Base-by-base conservation (phyloP, 179 eudicot genomes). In the Corrigiola litoralis region DNA sequence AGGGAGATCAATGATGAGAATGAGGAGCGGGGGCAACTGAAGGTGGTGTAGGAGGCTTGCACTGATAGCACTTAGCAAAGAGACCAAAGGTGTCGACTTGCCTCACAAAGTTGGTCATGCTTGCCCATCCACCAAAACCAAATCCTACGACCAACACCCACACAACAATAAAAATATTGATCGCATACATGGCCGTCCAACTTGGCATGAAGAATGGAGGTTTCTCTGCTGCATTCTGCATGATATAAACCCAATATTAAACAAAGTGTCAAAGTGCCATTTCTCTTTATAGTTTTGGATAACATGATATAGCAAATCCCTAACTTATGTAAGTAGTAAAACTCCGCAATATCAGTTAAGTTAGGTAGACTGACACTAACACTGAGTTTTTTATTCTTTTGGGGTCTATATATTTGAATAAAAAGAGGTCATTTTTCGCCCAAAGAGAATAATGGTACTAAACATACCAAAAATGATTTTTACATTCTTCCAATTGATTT, bases 81-180 rank as follows among this genome's bases (percentile, higher is more conserved):
- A 87, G 86, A 18, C 90, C 94, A 38, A 87, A 87, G 2, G 86
- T 79, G 65, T 87, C 85, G 3, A 85, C 66, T 67, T 87, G 94
- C 52, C 18, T 79, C 5, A 87, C 76, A 48, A 87, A 87, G 72
- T 87, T 87, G 68, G 82, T 72, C 72, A 87, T 55, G 67, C 94
- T 87, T 9, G 86, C 86, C 87, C 85, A 81, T 51, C 72, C 72
- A 0, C 72, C 72, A 40, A 68, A 68, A 6, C 72, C 72, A 27
- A 68, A 68, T 79, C 94, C 90, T 31, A 87, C 78, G 4, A 87
- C 76, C 4, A 82, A 23, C 10, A 85, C 83, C 94, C 94, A 87
- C 0, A 65, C 75, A 33, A 82, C 87, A 2, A 87, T 45, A 38
- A 85, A 85, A 20, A 68, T 69, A 72, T 87, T 87, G 25, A 85